A percentile compares a stretch with the other conserved stretches of the same genome.
Conservation (phyloP, 192 early-diverging fungal species). For the Coemansia sp. region DNA sequence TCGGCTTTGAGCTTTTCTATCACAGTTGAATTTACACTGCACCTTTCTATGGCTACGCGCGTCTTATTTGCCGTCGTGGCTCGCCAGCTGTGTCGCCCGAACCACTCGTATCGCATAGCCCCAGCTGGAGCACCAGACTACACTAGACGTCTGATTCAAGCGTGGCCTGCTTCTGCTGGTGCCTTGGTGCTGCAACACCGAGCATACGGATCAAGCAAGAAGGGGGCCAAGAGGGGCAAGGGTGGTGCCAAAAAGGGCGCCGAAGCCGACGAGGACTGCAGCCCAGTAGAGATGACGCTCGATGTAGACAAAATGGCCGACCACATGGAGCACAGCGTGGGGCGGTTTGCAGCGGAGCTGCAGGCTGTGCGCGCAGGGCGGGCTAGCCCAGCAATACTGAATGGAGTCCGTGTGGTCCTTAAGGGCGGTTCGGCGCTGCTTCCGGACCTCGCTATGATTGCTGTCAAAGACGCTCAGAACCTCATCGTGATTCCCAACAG, state of each 20-base stretch:
- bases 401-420: constrained; percentile 62
- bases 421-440: constrained; percentile 57
- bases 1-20: not conserved
- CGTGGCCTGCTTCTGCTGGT: not conserved
- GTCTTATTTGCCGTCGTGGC: not conserved
- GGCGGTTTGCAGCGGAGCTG: constrained; percentile 65
- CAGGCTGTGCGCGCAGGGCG: constrained; percentile 63
- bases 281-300: constrained; percentile 48
- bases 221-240: constrained; percentile 28
- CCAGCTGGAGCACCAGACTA: not conserved
- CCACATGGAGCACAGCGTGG: constrained; percentile 58
- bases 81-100: not conserved
- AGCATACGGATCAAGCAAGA: constrained; percentile 46
- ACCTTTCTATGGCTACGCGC: not conserved
- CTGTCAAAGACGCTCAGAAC: constrained; percentile 79
- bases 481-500: constrained; percentile 76
- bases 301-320: constrained; percentile 59
- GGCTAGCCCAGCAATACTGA: constrained; percentile 76
- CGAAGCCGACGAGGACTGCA: constrained; percentile 20
- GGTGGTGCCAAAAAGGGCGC: constrained; percentile 23
- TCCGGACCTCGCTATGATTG: constrained; percentile 68
- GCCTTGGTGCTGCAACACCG: constrained; percentile 13
- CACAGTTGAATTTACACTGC: not conserved
- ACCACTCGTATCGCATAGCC: not conserved
- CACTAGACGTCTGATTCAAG: not conserved